Conservation (phyloP, 306 rosid genomes). For the Fagus crenata region DNA sequence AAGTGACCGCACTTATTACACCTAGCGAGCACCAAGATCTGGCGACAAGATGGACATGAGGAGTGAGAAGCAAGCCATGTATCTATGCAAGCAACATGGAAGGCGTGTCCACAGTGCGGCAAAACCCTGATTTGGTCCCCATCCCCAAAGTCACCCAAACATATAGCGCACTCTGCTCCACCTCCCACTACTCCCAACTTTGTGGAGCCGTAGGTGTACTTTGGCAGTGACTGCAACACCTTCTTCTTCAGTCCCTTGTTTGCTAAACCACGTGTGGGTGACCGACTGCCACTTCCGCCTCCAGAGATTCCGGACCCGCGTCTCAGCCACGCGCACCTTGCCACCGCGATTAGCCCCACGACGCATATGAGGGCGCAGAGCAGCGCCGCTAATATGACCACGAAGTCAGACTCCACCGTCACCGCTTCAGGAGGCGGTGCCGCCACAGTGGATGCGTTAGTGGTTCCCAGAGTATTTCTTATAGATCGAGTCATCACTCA, state of each 20-base stretch:
- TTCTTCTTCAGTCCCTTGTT: constrained; percentile 79
- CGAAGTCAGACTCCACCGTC: constrained; percentile 64
- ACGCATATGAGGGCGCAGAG: constrained; percentile 80
- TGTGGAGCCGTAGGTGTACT: constrained; percentile 40
- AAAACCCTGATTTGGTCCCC: constrained; percentile 70
- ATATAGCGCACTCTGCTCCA: constrained; percentile 68
- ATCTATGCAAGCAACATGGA: constrained; percentile 65
- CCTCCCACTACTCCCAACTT: too few relatives aligned
- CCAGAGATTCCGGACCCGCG: constrained; percentile 32
- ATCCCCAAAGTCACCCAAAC: constrained; percentile 54
- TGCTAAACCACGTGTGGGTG: constrained; percentile 38
- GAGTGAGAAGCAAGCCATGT: constrained; percentile 78
- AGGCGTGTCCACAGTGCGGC: constrained; percentile 76
- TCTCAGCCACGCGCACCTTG: constrained; percentile 81
- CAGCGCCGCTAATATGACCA: constrained; percentile 67
- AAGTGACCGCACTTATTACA: constrained; percentile 75
- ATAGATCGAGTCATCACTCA: constrained; percentile 48
- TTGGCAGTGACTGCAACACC: constrained; percentile 72
- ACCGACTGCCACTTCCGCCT: neutral
- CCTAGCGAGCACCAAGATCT: constrained; percentile 52
- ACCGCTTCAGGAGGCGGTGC: constrained; percentile 70
- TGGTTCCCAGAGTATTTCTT: constrained; percentile 31
- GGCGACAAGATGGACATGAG: constrained; percentile 75
- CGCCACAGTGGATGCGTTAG: constrained; percentile 19
- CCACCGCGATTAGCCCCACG: constrained; percentile 74